Evolutionary conservation across 345 rosid species (phyloP).

Genomic region (Gossypium thurberi): DNA sequence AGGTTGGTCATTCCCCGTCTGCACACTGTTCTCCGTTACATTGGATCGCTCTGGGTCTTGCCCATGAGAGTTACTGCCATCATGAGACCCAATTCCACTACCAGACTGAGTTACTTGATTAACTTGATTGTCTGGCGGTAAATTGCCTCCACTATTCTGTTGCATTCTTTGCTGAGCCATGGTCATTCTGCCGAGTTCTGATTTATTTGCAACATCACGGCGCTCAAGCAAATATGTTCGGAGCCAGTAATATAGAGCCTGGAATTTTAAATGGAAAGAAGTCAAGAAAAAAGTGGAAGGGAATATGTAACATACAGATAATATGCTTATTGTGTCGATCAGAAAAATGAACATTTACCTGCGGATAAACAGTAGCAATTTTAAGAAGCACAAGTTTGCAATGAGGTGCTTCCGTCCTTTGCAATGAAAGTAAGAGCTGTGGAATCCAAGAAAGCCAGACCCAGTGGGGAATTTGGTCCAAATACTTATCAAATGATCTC

Average conservation of each 20-base stretch:
- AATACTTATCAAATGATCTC: conserved; percentile 83
- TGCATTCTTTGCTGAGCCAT: conserved; percentile 95
- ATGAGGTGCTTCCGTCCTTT: conserved; percentile 95
- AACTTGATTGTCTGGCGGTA: conserved; percentile 54
- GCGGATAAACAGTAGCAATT: conserved; percentile 87
- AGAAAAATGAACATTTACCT: conserved; percentile 37
- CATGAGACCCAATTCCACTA: conserved; percentile 62
- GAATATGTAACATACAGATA: neutral
- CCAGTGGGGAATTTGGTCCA: conserved; percentile 97
- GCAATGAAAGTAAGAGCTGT: conserved; percentile 89
- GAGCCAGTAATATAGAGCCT: conserved; percentile 98
- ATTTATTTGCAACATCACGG: conserved; percentile 92
- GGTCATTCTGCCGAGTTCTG: conserved; percentile 68
- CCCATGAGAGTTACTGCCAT: conserved; percentile 73
- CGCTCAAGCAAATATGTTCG: conserved; percentile 97
- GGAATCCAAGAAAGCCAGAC: conserved; percentile 99
- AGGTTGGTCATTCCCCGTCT: conserved; percentile 66
- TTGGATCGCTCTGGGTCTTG: conserved; percentile 80
- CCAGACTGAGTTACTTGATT: conserved; percentile 57
- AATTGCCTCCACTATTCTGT: conserved; percentile 48
- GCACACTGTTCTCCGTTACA: conserved; percentile 44
- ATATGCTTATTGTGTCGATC: neutral
- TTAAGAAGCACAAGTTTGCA: conserved; percentile 91
- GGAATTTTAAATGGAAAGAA: conserved; percentile 17
- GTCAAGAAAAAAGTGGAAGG: conserved; percentile 1